These are phyloP conservation scores for Suaeda aralocaspica DNA, from an alignment of 148 eudicot genomes.

Conservation along the genomic window DNA sequence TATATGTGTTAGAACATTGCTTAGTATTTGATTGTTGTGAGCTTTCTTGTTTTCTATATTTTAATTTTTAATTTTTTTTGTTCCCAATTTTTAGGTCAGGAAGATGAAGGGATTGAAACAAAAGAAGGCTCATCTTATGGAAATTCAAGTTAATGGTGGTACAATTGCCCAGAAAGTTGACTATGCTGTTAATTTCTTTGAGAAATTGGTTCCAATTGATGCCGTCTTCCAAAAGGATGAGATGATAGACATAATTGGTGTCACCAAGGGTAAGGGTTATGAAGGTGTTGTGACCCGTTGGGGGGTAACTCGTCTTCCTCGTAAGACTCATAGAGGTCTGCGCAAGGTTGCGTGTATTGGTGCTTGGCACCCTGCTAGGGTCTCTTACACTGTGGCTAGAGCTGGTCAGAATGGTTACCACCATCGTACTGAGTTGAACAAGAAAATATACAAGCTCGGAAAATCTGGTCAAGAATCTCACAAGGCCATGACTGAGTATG, in stretches of 20 bases:
- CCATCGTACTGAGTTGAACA: constrained; percentile 76
- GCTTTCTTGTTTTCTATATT: too few species aligned
- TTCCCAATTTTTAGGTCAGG: constrained; percentile 37
- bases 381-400: constrained; percentile 68
- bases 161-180: constrained; percentile 71
- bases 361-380: constrained; percentile 78
- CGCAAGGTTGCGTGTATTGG: constrained; percentile 81
- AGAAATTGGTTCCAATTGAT: constrained; percentile 68
- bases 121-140: constrained; percentile 76
- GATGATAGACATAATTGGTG: constrained; percentile 74
- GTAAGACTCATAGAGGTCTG: constrained; percentile 75
- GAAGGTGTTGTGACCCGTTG: constrained; percentile 79
- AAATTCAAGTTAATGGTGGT: constrained; percentile 88
- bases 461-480: constrained; percentile 52
- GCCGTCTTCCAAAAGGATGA: constrained; percentile 83
- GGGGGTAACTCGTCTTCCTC: constrained; percentile 79
- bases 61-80: too few species aligned
- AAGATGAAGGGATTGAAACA: constrained; percentile 88
- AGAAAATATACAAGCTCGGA: constrained; percentile 67
- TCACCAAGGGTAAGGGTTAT: constrained; percentile 71
- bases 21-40: too few species aligned
- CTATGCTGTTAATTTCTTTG: constrained; percentile 65
- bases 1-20: too few species aligned
- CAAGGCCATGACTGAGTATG: constrained; percentile 54
- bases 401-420: constrained; percentile 84